phyloP scores from a whole-genome alignment of 2,329 filamentous ascomycete genomes.

The Neonectria faginata region DNA sequence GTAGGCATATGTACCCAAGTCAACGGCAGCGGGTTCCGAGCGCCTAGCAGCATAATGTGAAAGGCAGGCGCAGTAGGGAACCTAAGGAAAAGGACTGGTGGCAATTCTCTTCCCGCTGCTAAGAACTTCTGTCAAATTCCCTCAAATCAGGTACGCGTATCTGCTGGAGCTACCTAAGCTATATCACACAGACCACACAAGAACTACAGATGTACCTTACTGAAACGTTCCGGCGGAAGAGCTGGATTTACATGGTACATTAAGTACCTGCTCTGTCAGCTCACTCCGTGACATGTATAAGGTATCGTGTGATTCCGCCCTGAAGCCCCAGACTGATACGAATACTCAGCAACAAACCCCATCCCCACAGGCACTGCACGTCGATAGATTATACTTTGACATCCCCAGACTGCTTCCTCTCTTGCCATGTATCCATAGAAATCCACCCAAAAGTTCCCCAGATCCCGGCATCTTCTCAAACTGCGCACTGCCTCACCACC shows the following conservation, averaged over 20 bases:
- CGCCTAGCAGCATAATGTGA: conserved; percentile 14
- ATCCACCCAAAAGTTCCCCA: not conserved
- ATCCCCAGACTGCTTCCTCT: not conserved
- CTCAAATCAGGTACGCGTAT: conserved; percentile 2
- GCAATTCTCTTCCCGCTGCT: conserved; percentile 4
- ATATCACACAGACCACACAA: too few relatives aligned
- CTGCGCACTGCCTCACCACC: not conserved
- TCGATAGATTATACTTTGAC: conserved; percentile 4
- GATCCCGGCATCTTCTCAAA: not conserved
- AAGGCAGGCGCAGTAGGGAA: not conserved
- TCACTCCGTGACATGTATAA: not conserved
- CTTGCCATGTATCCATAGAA: not conserved
- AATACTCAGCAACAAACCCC: not conserved
- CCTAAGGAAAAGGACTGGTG: not conserved
- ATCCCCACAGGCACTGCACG: not conserved
- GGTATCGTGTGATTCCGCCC: not conserved
- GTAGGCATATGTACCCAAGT: conserved; percentile 14
- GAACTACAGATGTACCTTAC: too few relatives aligned
- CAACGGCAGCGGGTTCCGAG: conserved; percentile 26
- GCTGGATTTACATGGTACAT: too few relatives aligned
- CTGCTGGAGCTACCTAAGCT: not conserved
- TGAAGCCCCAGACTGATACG: not conserved
- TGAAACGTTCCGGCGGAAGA: too few relatives aligned
- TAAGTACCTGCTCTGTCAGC: too few relatives aligned
- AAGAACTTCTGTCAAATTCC: not conserved